Conservation (phyloP, 2,329 filamentous ascomycete species). For the Aspergillus fructus region DNA sequence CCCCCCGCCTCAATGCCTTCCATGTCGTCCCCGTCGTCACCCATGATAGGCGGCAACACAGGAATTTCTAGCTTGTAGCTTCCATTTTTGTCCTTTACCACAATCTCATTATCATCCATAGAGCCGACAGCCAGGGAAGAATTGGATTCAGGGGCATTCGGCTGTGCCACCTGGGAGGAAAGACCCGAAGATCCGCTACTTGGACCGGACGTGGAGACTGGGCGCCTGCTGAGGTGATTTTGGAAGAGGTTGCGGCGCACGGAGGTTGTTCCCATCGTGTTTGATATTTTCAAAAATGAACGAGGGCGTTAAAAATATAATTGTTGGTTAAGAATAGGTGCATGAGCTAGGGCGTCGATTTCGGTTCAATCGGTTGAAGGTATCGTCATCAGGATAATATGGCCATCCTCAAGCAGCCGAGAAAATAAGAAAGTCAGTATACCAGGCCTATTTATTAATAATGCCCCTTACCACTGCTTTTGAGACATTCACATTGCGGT, state of each 20-base stretch:
- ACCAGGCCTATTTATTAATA: not conserved
- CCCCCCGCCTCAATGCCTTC: constrained; percentile 49
- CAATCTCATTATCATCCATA: constrained; percentile 46
- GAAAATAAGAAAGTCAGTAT: not conserved
- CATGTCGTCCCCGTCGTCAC: constrained; percentile 42
- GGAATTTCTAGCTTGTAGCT: constrained; percentile 50
- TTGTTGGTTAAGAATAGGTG: not conserved
- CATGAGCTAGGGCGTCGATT: not conserved
- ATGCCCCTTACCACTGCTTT: not conserved
- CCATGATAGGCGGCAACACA: constrained; percentile 35
- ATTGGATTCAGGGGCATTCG: constrained; percentile 22
- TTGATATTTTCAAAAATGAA: not conserved
- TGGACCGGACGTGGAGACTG: constrained; percentile 29
- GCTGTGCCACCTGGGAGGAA: constrained; percentile 24
- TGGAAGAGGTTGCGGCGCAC: constrained; percentile 48
- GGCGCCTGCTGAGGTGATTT: constrained; percentile 43
- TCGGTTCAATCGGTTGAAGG: not conserved
- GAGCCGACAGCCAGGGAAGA: constrained; percentile 21
- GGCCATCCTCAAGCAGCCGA: not conserved
- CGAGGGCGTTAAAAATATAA: not conserved
- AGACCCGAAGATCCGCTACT: constrained; percentile 22
- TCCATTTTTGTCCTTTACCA: constrained; percentile 50
- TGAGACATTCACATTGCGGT: not conserved
- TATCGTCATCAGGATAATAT: not conserved
- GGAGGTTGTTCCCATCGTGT: constrained; percentile 31